A percentile compares a stretch with the other conserved stretches of the same genome.
phyloP scores from a whole-genome alignment of 345 rosid species.

The Boechera stricta region DNA sequence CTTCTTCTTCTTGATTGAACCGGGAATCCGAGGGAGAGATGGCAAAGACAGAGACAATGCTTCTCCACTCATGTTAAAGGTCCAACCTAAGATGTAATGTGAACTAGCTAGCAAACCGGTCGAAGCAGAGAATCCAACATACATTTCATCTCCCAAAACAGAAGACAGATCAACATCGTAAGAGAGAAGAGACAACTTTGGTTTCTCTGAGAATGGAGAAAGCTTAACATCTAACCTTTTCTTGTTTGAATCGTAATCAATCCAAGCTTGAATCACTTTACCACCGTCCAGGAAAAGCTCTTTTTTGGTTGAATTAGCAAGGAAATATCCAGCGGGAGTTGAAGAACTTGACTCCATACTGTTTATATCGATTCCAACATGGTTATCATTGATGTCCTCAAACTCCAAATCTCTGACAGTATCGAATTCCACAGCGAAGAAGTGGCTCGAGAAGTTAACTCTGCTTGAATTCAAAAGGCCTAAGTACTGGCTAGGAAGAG shows the following conservation, averaged over 20 bases:
- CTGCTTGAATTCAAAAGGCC: slow-evolving; percentile 66
- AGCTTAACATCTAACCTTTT: slow-evolving; percentile 68
- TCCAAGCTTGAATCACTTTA: slow-evolving; percentile 70
- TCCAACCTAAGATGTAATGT: slow-evolving; percentile 92
- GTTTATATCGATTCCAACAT: slow-evolving; percentile 80
- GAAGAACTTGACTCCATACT: slow-evolving; percentile 63
- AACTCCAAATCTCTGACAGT: slow-evolving; percentile 74
- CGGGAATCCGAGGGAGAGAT: slow-evolving; percentile 68
- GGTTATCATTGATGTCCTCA: slow-evolving; percentile 74
- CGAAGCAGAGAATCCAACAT: slow-evolving; percentile 85
- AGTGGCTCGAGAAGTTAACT: slow-evolving; percentile 60
- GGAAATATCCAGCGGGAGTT: slow-evolving; percentile 61
- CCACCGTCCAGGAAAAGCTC: slow-evolving; percentile 60
- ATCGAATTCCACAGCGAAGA: slow-evolving; percentile 90
- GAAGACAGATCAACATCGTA: slow-evolving; percentile 65
- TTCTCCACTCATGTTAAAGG: slow-evolving; percentile 69
- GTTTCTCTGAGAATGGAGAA: slow-evolving; percentile 68
- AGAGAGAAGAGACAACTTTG: slow-evolving; percentile 62
- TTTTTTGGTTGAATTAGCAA: slow-evolving; percentile 47
- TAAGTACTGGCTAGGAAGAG: slow-evolving; percentile 72
- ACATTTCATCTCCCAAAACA: slow-evolving; percentile 66
- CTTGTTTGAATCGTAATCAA: slow-evolving; percentile 73
- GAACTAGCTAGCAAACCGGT: slow-evolving; percentile 82
- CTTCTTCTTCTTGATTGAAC: slow-evolving; percentile 44
- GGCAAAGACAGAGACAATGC: slow-evolving; percentile 64